Evolutionary conservation across 2,329 filamentous ascomycete genomes (phyloP).

Genomic region (Hymenoscyphus occultus): DNA sequence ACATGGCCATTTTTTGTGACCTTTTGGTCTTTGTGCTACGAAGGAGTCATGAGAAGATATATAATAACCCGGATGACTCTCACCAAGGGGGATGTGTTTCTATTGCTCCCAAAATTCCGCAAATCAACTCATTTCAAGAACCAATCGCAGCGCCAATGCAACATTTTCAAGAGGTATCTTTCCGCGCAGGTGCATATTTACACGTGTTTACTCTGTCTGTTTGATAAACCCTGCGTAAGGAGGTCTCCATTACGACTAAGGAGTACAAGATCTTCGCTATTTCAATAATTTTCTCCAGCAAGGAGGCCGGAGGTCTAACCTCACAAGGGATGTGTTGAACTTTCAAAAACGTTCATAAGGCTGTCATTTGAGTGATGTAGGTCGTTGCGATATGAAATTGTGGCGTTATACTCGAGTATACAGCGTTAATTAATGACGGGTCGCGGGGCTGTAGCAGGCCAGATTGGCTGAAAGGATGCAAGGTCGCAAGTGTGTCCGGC

Average conservation of each 20-base stretch:
- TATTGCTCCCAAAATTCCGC: neutral
- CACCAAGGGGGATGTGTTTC: neutral
- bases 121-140: neutral
- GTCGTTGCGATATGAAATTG: neutral
- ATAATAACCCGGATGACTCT: neutral
- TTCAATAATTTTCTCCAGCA: neutral
- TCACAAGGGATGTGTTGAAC: neutral
- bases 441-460: neutral
- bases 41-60: no score
- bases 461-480: neutral
- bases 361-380: neutral
- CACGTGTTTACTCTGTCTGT: neutral
- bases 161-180: neutral
- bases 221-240: neutral
- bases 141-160: neutral
- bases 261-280: conserved; percentile 4
- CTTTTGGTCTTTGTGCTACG: neutral
- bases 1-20: neutral
- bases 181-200: neutral
- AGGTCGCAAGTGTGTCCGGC: neutral
- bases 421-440: neutral
- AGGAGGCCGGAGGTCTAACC: neutral
- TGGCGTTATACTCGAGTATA: neutral
- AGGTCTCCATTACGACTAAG: neutral
- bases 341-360: neutral